Conservation (phyloP, 768 basidiomycete genomes). For the Russula virescens region DNA sequence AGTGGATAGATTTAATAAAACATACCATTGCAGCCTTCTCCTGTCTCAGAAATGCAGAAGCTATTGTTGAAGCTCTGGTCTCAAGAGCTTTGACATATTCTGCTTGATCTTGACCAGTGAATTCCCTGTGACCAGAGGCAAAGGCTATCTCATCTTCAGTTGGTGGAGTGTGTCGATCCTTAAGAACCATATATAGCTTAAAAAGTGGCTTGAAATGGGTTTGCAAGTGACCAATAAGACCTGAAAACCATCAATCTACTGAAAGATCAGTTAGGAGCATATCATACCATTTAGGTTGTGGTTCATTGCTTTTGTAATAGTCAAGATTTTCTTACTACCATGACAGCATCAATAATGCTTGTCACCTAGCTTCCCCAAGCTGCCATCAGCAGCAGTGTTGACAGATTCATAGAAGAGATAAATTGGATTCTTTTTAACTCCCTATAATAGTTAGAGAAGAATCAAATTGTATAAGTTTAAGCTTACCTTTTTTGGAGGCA, state of each 20-base stretch:
- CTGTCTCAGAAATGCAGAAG: too few relatives aligned
- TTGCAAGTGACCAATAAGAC: not conserved
- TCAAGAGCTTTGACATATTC: not conserved
- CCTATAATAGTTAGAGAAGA: too few relatives aligned
- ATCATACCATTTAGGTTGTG: not conserved
- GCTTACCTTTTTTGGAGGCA: too few relatives aligned
- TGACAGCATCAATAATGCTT: not conserved
- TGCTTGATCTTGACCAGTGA: not conserved
- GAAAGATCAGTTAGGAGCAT: too few relatives aligned
- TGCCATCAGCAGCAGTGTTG: too few relatives aligned
- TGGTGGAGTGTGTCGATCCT: not conserved
- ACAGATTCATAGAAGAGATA: too few relatives aligned
- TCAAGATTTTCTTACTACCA: not conserved
- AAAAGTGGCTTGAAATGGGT: not conserved
- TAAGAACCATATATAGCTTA: not conserved
- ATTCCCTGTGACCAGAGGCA: not conserved
- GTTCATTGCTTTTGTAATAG: not conserved
- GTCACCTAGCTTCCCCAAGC: not conserved
- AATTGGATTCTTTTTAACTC: too few relatives aligned
- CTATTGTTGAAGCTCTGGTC: too few relatives aligned
- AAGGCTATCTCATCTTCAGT: not conserved
- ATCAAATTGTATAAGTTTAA: too few relatives aligned
- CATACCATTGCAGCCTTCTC: too few relatives aligned
- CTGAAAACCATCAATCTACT: not conserved
- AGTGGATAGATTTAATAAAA: too few relatives aligned